phyloP scores from a whole-genome alignment of 1,284 basidiomycete genomes.

The Microbotryum violaceum region DNA sequence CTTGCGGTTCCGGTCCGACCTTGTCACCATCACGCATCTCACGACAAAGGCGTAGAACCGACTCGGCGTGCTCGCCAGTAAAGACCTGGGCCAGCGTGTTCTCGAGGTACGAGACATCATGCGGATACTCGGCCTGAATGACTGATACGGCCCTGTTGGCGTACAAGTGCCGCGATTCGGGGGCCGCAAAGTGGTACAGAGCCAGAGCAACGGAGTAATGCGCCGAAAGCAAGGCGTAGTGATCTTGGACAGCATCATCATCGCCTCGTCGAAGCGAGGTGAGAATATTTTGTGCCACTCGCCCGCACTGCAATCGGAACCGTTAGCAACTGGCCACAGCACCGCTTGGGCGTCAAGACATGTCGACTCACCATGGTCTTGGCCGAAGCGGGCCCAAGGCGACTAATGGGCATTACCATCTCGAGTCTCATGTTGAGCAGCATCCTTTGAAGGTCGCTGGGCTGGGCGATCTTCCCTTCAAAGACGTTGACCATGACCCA shows the following conservation, averaged over 20 bases:
- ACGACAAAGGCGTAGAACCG: conserved; percentile 1
- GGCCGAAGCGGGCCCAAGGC: conserved; percentile 9
- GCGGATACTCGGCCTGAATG: conserved; percentile 18
- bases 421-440: conserved; percentile 1
- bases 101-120: conserved; percentile 14
- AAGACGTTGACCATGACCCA: conserved; percentile 20
- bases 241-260: background rate
- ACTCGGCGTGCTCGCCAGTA: background rate
- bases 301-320: conserved; percentile 9
- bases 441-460: conserved; percentile 1
- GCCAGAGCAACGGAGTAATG: conserved; percentile 17
- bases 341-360: no score
- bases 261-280: conserved; percentile 17
- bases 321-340: background rate
- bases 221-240: background rate
- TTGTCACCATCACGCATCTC: conserved; percentile 17
- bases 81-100: background rate
- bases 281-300: conserved; percentile 26
- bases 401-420: background rate
- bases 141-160: conserved; percentile 18
- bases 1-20: conserved; percentile 1
- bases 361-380: conserved; percentile 13
- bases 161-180: background rate
- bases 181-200: conserved; percentile 11
- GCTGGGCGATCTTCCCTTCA: background rate